These are phyloP conservation scores for Taiozyma sp. DNA, from an alignment of 1,139 yeast genomes.

Conservation along the genomic window DNA sequence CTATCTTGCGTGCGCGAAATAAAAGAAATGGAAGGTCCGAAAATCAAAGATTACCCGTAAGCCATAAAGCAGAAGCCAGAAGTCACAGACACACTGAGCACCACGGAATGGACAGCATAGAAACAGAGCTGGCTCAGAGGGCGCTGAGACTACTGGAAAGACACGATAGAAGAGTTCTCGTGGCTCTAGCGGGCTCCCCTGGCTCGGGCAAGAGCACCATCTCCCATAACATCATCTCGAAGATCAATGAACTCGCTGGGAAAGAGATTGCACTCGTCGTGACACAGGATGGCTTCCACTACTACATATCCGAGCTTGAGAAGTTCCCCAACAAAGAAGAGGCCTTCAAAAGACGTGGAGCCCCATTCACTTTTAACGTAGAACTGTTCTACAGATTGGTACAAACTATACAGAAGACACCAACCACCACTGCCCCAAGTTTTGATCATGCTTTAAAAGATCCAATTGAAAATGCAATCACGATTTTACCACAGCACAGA, in stretches of 20 bases:
- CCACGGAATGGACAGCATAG: slow-evolving; percentile 7
- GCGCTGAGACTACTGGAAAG: slow-evolving; percentile 3
- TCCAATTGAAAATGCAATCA: slow-evolving; percentile 51
- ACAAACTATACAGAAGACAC: not conserved
- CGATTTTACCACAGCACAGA: slow-evolving; percentile 35
- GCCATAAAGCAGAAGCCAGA: no score
- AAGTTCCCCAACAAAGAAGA: slow-evolving; percentile 41
- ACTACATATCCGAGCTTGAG: slow-evolving; percentile 43
- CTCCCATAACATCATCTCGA: slow-evolving; percentile 36
- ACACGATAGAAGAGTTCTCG: slow-evolving; percentile 38
- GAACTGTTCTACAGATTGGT: slow-evolving; percentile 6
- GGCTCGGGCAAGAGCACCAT: slow-evolving; percentile 79
- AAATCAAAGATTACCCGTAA: no score
- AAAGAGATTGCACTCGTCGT: slow-evolving; percentile 8
- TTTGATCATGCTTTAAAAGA: slow-evolving; percentile 52
- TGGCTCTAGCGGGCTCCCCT: slow-evolving; percentile 71
- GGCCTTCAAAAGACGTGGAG: slow-evolving; percentile 59
- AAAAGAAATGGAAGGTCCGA: not conserved
- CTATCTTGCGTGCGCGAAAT: not conserved
- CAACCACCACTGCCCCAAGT: slow-evolving; percentile 7
- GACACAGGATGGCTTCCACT: slow-evolving; percentile 61
- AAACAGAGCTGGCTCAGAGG: slow-evolving; percentile 1
- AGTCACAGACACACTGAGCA: not conserved
- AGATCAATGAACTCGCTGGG: slow-evolving; percentile 26
- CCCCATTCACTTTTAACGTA: slow-evolving; percentile 69